Evolutionary conservation across 441 rosid genomes (phyloP), one percentile per base, ranked within the genome.

Genomic region (Manihot esculenta): DNA sequence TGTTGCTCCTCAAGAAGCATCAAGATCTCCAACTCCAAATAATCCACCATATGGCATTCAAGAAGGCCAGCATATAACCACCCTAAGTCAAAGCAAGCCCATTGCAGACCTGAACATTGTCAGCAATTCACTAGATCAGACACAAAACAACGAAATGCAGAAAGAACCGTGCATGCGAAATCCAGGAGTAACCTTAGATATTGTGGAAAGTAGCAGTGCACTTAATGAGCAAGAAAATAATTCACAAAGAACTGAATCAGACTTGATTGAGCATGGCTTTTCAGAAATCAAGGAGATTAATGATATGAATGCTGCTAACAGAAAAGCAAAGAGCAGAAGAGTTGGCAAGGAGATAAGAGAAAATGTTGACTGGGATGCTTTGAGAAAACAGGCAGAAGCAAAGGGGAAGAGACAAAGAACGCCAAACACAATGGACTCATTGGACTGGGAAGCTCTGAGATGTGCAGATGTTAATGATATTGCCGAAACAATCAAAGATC

Each of bases 371-470:
- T 96, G 99, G 99, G 98, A 93, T 77, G 71, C 71, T 44, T 81
- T 96, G 68, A 86, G 96, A 79, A 87, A 72, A 59, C 76, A 90
- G 49, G 97, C 77, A 74, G 83, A 72, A 64, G 73, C 74, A 62
- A 77, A 79, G 70, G 81, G 84, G 24, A 56, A 60, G 74, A 84
- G 75, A 70, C 96, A 86, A 81, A 83, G 86, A 83, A 81, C 85
- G 77, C 62, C 70, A 66, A 84, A 89, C 49, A 76, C 84, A 48
- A 84, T 77, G 91, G 97, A 93, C 83, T 88, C 97, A 12, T 62
- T 93, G 69, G 96, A 93, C 76, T 96, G 89, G 74, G 96, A 93
- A 86, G 91, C 93, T 68, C 59, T 93, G 75, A 87, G 99, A 81
- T 67, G 85, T 70, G 95, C 97, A 64, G 71, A 79, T 68, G 86